These are phyloP conservation scores for Boletus sp. DNA, from an alignment of 768 basidiomycete genomes.

Conservation along the genomic window DNA sequence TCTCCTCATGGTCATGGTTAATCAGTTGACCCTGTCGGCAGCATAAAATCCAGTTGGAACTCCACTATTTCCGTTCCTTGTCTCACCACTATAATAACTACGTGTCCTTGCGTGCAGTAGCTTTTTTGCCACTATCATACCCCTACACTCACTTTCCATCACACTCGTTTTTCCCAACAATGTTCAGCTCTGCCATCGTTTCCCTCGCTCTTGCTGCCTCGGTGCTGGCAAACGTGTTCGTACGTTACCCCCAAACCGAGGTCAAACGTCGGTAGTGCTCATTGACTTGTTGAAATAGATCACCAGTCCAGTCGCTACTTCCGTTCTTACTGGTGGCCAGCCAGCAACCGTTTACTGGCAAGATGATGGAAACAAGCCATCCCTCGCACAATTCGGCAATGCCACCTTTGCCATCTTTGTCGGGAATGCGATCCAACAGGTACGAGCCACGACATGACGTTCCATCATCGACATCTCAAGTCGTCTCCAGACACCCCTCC, in stretches of 20 bases:
- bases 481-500: conserved; percentile 49
- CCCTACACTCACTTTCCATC: conserved; percentile 18
- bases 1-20: not conserved
- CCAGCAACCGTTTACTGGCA: conserved; percentile 52
- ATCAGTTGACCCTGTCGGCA: not conserved
- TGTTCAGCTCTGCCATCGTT: conserved; percentile 51
- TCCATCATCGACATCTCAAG: not conserved
- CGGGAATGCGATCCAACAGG: conserved; percentile 63
- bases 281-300: conserved; percentile 38
- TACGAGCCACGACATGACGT: conserved; percentile 19
- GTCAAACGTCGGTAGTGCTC: not conserved
- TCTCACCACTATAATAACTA: not conserved
- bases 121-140: conserved; percentile 5
- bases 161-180: conserved; percentile 24
- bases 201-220: conserved; percentile 51
- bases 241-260: conserved; percentile 32
- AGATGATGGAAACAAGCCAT: conserved; percentile 48
- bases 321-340: conserved; percentile 50
- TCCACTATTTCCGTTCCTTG: conserved; percentile 7
- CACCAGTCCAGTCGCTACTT: conserved; percentile 49
- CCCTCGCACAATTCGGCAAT: conserved; percentile 49
- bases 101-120: not conserved
- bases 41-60: conserved; percentile 26
- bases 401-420: conserved; percentile 56
- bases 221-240: conserved; percentile 55